Conservation (phyloP, 768 basidiomycete species). For the Amanita subjunquillea region DNA sequence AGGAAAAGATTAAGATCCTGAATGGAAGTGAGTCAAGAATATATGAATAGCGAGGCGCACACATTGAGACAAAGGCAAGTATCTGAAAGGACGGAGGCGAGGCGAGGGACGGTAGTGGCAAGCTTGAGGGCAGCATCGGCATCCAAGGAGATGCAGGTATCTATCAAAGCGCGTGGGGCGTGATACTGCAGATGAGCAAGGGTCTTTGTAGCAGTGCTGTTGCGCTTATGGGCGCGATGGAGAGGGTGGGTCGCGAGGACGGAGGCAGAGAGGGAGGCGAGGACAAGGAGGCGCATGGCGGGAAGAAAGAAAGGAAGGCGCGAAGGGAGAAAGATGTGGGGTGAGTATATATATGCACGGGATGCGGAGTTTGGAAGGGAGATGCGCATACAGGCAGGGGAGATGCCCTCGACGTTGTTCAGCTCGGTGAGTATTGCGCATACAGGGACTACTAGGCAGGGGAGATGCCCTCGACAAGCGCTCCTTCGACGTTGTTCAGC, state of each 20-base stretch:
- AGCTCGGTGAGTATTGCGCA: background rate
- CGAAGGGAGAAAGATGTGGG: constrained; percentile 10
- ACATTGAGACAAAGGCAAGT: constrained; percentile 34
- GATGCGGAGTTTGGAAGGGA: constrained; percentile 3
- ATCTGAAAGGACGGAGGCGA: constrained; percentile 14
- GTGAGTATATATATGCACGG: constrained; percentile 8
- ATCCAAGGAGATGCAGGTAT: constrained; percentile 19
- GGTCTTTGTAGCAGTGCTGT: constrained; percentile 8
- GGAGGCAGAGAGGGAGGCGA: background rate
- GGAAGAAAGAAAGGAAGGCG: constrained; percentile 12
- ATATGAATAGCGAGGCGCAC: constrained; percentile 1
- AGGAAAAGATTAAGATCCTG: constrained; percentile 25
- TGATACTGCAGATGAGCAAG: constrained; percentile 17
- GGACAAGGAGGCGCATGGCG: constrained; percentile 1
- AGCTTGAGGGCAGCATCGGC: constrained; percentile 15
- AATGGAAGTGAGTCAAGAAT: constrained; percentile 3
- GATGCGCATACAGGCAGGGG: background rate
- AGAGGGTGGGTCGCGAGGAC: constrained; percentile 11
- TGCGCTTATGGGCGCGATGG: constrained; percentile 12
- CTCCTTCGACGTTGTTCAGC: constrained; percentile 22
- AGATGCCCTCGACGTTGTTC: background rate
- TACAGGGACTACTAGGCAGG: background rate
- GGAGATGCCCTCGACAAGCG: constrained; percentile 16
- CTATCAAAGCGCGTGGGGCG: constrained; percentile 17
- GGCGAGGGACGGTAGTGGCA: constrained; percentile 12